Evolutionary conservation across 2,329 filamentous ascomycete genomes (phyloP).

Genomic region (Lachnellula suecica): DNA sequence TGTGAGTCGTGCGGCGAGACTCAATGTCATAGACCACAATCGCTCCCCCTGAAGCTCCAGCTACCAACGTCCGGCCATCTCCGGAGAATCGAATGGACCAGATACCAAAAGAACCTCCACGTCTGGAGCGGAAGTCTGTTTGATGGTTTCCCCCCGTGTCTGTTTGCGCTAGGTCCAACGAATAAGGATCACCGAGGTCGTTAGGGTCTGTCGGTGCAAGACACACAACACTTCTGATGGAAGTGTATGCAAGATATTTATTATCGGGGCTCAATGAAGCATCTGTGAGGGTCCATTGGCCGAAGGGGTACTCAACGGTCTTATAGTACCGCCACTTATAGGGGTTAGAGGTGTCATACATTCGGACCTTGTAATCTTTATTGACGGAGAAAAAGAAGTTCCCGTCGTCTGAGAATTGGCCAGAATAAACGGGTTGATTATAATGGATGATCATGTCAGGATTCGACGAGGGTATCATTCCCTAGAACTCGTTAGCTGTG

Average conservation of each 20-base stretch:
- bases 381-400: conserved; percentile 95
- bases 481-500: conserved; percentile 41
- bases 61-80: conserved; percentile 86
- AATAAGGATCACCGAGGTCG: conserved; percentile 75
- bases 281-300: conserved; percentile 95
- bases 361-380: conserved; percentile 89
- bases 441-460: conserved; percentile 90
- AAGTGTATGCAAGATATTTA: conserved; percentile 86
- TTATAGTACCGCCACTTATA: conserved; percentile 97
- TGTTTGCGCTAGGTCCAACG: conserved; percentile 75
- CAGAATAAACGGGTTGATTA: conserved; percentile 83
- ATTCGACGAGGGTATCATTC: conserved; percentile 72
- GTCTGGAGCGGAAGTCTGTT: conserved; percentile 10
- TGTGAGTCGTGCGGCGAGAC: conserved; percentile 68
- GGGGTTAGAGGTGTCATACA: conserved; percentile 97
- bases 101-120: conserved; percentile 56
- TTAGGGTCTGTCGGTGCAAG: conserved; percentile 84
- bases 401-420: conserved; percentile 94
- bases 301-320: conserved; percentile 79
- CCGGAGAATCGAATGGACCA: conserved; percentile 93
- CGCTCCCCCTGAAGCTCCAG: conserved; percentile 75
- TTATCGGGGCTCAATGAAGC: conserved; percentile 90
- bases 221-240: conserved; percentile 80
- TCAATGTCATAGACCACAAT: conserved; percentile 95
- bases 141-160: conserved; percentile 38